Percentiles rank a stretch among this genome's conserved stretches.
These are phyloP conservation scores for Inonotus hispidus DNA, from an alignment of 1,284 basidiomycete genomes.

Conservation along the genomic window DNA sequence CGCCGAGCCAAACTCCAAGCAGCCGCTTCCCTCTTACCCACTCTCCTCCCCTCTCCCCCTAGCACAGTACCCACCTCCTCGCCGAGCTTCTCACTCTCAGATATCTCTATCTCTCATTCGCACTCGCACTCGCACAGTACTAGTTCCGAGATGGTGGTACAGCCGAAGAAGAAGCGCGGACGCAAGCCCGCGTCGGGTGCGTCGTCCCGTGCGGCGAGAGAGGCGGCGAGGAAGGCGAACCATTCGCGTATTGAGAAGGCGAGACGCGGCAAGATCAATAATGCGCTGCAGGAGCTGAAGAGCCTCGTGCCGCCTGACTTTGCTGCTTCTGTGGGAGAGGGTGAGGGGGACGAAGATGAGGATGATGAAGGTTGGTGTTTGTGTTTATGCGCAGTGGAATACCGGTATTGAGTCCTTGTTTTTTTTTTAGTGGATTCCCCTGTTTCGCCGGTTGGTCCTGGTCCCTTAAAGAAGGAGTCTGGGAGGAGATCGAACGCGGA, in stretches of 20 bases:
- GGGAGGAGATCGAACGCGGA: conserved; percentile 27
- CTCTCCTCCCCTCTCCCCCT: background rate
- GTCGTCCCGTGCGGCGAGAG: conserved; percentile 63
- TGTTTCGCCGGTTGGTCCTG: background rate
- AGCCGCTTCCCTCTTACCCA: background rate
- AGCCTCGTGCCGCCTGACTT: conserved; percentile 56
- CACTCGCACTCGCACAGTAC: no score
- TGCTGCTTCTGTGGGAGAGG: conserved; percentile 27
- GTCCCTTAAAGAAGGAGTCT: background rate
- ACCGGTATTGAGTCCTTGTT: background rate
- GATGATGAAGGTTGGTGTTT: background rate
- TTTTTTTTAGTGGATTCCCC: background rate
- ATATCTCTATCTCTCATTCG: no score
- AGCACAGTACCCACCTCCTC: background rate
- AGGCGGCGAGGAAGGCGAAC: conserved; percentile 74
- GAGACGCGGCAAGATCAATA: conserved; percentile 77
- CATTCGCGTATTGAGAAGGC: conserved; percentile 83
- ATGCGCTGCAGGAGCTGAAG: conserved; percentile 62
- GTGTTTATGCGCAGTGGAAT: background rate
- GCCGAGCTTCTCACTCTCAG: background rate
- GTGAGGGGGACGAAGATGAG: conserved; percentile 22
- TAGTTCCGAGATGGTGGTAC: background rate
- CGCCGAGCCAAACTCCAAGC: conserved; percentile 43
- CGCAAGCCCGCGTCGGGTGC: conserved; percentile 51
- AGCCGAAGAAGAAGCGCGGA: conserved; percentile 44